Base-by-base conservation (phyloP, 2,329 filamentous ascomycete species). In the Trichoderma citrinoviride region DNA sequence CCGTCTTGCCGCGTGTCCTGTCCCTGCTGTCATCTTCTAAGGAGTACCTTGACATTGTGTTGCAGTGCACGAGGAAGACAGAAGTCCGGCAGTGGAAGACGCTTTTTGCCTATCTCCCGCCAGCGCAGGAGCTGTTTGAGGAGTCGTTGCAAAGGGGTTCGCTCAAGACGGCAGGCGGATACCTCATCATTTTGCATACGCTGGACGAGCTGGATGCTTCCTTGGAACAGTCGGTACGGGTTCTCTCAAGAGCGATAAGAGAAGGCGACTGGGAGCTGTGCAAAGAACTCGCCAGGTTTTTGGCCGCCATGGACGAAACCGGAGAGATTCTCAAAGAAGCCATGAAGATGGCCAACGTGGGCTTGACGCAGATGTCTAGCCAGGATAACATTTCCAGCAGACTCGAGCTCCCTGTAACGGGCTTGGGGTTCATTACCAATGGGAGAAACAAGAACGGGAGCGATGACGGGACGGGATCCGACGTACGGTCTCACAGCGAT, bases 1-100 rank as follows among this genome's bases (percentile, higher is more conserved):
- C 89, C 71, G 78, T 90, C 69, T 73, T 93, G 72, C 84, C 87
- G 71, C 77, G 88, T 3, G 86, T 89, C 2, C 75, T 88, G 23
- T 88, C 85, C 0, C 81, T 89, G 8, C 75, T 88, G 65, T 90
- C 90, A 0, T 91, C 89, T 1, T 90, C 92, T 76, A 89, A 88
- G 64, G 87, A 92, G 65, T 99, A 97, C 73, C 87, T 98, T 17
- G 94, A 98, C 72, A 95, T 98, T 65, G 89, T 99, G 25, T 90
- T 99, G 21, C 95, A 96, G 77, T 99, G 95, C 78, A 97, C 95
- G 1, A 90, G 95, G 62, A 99, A 99, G 78, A 99, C 95, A 0
- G 95, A 99, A 74, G 88, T 97, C 7, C 88, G 94, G 44, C 96
- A 92, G 64, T 99, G 95, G 95, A 88, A 90, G 66, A 97, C 95